These are phyloP conservation scores for Malus fusca DNA, from an alignment of 306 rosid species.

Conservation along the genomic window DNA sequence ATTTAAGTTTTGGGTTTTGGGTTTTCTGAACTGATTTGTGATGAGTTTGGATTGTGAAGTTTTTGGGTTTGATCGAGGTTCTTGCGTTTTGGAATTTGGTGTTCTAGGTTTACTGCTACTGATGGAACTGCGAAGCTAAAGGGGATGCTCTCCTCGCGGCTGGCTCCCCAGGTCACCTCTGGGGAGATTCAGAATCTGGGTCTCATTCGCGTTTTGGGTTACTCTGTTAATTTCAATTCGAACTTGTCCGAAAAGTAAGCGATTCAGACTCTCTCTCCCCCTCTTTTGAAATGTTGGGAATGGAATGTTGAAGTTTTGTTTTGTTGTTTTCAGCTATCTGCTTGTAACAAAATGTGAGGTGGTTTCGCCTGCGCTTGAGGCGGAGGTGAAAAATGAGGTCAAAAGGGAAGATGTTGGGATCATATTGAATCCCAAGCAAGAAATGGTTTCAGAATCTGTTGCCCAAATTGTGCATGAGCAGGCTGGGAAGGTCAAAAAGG, in stretches of 20 bases:
- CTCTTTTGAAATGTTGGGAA: background rate
- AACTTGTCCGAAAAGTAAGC: conserved; percentile 71
- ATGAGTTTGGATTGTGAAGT: background rate
- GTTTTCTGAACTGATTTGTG: background rate
- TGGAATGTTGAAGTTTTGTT: background rate
- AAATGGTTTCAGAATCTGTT: conserved; percentile 63
- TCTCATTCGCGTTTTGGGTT: conserved; percentile 60
- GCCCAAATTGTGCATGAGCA: conserved; percentile 86
- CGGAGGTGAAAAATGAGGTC: conserved; percentile 31
- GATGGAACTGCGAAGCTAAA: conserved; percentile 72
- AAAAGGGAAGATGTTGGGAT: conserved; percentile 39
- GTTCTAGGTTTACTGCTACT: conserved; percentile 61
- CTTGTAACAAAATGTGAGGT: conserved; percentile 66
- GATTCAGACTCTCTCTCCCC: background rate
- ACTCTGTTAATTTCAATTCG: conserved; percentile 68
- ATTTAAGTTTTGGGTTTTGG: background rate
- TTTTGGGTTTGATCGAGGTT: background rate
- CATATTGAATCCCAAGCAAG: conserved; percentile 62
- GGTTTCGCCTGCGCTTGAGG: conserved; percentile 64
- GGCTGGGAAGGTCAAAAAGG: conserved; percentile 43
- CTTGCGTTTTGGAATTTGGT: background rate
- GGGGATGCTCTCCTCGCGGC: conserved; percentile 45
- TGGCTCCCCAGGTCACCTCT: conserved; percentile 40
- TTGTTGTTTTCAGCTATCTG: conserved; percentile 43
- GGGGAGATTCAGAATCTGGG: conserved; percentile 86